Evolutionary conservation across 2,329 filamentous ascomycete genomes (phyloP).

Genomic region (Penicillium sp.): DNA sequence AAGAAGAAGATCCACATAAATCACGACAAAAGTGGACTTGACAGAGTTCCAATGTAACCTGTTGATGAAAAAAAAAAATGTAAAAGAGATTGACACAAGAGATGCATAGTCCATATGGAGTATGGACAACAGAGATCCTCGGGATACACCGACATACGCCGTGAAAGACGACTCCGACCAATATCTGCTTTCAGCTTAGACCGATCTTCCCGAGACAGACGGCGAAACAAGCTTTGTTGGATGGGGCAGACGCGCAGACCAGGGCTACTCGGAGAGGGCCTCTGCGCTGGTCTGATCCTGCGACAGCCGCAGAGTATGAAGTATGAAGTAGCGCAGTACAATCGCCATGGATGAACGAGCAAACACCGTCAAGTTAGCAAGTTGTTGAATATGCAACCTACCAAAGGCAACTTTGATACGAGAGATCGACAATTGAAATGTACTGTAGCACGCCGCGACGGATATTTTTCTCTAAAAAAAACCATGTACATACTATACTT

Average conservation of each 20-base stretch:
- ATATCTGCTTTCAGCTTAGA: conserved; percentile 9
- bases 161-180: background rate
- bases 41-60: conserved; percentile 4
- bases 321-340: too few relatives aligned
- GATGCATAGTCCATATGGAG: background rate
- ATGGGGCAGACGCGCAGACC: conserved; percentile 3
- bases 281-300: background rate
- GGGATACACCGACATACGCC: background rate
- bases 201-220: conserved; percentile 9
- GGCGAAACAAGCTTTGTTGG: conserved; percentile 20
- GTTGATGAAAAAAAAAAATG: background rate
- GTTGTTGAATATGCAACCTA: background rate
- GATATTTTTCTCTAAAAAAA: background rate
- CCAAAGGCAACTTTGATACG: conserved; percentile 15
- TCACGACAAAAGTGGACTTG: background rate
- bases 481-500: too few relatives aligned
- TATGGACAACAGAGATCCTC: background rate
- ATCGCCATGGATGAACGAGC: too few relatives aligned
- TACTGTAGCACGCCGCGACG: background rate
- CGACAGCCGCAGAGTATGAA: too few relatives aligned
- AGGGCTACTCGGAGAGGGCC: background rate
- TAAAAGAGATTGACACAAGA: background rate
- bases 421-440: conserved; percentile 17
- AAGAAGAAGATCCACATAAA: too few relatives aligned
- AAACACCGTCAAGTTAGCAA: background rate